Evolutionary conservation across 2,329 filamentous ascomycete genomes (phyloP).

Genomic region (Phyllosticta citribraziliensis): DNA sequence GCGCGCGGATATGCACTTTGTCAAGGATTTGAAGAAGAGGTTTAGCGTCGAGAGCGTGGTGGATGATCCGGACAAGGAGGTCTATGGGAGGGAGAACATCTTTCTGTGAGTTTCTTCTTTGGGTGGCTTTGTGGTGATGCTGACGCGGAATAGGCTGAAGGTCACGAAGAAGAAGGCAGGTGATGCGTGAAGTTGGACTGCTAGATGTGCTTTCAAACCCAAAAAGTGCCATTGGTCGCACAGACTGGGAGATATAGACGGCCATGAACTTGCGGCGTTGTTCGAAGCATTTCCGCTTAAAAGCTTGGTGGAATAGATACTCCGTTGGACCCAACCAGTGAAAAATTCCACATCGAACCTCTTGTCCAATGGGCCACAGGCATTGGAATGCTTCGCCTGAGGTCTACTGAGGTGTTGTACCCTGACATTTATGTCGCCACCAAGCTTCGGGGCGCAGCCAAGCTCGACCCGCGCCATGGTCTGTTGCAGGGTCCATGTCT

Average conservation of each 20-base stretch:
- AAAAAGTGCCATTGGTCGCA: too few relatives aligned
- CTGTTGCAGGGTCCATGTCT: background rate
- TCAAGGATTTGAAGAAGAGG: slow-evolving; percentile 40
- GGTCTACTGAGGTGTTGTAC: too few relatives aligned
- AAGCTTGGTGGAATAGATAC: too few relatives aligned
- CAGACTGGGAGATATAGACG: too few relatives aligned
- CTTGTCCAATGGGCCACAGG: too few relatives aligned
- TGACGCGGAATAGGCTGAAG: background rate
- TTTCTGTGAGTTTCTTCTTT: slow-evolving; percentile 31
- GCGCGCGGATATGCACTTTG: slow-evolving; percentile 50
- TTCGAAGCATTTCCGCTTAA: too few relatives aligned
- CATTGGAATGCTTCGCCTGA: too few relatives aligned
- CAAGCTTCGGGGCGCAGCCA: background rate
- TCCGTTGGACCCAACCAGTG: too few relatives aligned
- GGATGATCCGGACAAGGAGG: slow-evolving; percentile 39
- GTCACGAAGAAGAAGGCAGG: background rate
- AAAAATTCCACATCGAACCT: too few relatives aligned
- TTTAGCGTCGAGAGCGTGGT: slow-evolving; percentile 38
- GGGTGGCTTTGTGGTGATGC: background rate
- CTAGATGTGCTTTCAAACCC: too few relatives aligned
- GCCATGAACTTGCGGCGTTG: too few relatives aligned
- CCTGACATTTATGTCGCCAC: background rate
- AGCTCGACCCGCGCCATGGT: background rate
- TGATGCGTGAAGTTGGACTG: background rate
- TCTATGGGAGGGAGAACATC: slow-evolving; percentile 39